Percentiles rank a stretch among this genome's conserved stretches.
These are phyloP conservation scores for Tephrocybe sp. DNA, from an alignment of 768 basidiomycete genomes.

Conservation along the genomic window DNA sequence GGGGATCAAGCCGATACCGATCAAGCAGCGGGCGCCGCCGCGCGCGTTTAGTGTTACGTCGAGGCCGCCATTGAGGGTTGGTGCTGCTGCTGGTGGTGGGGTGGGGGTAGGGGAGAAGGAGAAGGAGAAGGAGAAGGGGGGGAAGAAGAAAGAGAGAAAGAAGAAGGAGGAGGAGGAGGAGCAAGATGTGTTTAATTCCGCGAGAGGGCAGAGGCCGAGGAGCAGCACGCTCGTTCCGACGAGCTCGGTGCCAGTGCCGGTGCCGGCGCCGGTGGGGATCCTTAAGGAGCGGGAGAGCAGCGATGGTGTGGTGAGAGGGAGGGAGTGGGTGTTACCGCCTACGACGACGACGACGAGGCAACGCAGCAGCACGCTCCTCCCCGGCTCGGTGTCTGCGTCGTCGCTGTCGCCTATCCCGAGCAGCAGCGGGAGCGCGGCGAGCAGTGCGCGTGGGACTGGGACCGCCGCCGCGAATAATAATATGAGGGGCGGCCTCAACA, in stretches of 20 bases:
- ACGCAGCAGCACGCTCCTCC: conserved; percentile 42
- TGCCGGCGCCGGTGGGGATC: conserved; percentile 1
- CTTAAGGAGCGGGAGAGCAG: not conserved
- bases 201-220: conserved; percentile 28
- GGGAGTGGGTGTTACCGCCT: not conserved
- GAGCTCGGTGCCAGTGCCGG: not conserved
- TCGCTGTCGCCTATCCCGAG: conserved; percentile 2
- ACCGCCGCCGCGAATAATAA: too few species aligned
- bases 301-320: not conserved
- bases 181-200: too few species aligned
- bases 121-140: not conserved
- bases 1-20: conserved; percentile 54
- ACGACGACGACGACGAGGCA: conserved; percentile 26
- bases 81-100: not conserved
- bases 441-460: not conserved
- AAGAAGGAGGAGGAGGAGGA: not conserved
- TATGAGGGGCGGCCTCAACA: not conserved
- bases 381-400: conserved; percentile 17
- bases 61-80: conserved; percentile 41
- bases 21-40: conserved; percentile 53
- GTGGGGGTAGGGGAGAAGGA: not conserved
- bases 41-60: conserved; percentile 66
- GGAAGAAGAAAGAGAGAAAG: not conserved
- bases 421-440: not conserved
- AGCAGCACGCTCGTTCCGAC: conserved; percentile 39